Evolutionary conservation across 1,284 basidiomycete genomes (phyloP), one percentile per base, ranked within the genome.

Genomic region (Boletus mariae): DNA sequence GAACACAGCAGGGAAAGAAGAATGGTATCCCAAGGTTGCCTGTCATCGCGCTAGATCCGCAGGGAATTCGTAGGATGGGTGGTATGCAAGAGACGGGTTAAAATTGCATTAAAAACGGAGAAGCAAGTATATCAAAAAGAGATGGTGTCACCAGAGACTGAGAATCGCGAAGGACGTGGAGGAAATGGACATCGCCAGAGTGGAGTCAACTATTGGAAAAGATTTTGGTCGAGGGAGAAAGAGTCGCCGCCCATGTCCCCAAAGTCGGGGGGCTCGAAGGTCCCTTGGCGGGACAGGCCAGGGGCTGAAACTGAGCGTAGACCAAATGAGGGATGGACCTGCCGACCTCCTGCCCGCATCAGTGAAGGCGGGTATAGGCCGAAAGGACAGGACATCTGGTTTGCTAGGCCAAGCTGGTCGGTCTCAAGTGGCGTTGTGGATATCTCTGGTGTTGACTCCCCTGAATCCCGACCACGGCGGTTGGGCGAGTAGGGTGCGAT

Each of bases 371-470:
- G 56, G 47, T 55, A 61, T 46, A 66, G 54, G 17, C 62, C 56
- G 44, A 68, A 68, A 31, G 64, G 64, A 31, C 57, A 59, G 35
- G 62, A 55, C 52, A 68, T 66, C 32, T 72, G 54, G 59, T 72
- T 71, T 45, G 67, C 66, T 26, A 74, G 59, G 54, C 65, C 70
- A 37, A 75, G 61, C 57, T 70, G 70, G 43, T 78, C 60, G 37
- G 71, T 71, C 49, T 78, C 78, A 45, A 80, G 71, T 17, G 78
- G 72, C 28, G 71, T 68, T 41, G 71, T 68, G 6, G 66, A 53
- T 6, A 74, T 59, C 59, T 80, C 79, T 20, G 82, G 82, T 2
- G 80, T 78, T 37, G 85, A 85, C 59, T 83, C 80, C 44, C 70
- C 67, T 1, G 79, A 78, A 57, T 79, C 73, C 20, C 71, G 71